Conservation (phyloP, 2,329 filamentous ascomycete genomes). For the Trichoderma pleuroti region DNA sequence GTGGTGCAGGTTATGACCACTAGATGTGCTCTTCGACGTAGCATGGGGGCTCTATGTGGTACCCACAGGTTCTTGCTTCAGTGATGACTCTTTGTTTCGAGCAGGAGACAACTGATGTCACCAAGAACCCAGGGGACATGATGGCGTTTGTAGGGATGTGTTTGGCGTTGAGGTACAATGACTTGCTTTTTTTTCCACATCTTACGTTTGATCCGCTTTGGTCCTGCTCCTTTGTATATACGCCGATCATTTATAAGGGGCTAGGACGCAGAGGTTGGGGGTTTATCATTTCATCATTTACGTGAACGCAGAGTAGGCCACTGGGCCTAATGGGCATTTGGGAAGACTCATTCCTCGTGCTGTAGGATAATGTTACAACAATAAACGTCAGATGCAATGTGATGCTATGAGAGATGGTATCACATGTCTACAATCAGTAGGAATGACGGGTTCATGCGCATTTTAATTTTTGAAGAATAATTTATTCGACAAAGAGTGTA, state of each 20-base stretch:
- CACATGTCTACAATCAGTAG: too few species aligned
- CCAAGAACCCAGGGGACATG: background rate
- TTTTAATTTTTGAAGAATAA: background rate
- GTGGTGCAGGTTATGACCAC: constrained; percentile 44
- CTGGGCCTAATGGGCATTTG: background rate
- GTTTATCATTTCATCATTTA: background rate
- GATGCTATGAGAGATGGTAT: too few species aligned
- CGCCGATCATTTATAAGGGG: constrained; percentile 7
- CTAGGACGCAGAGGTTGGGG: background rate
- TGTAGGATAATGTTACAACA: background rate
- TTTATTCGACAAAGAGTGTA: too few species aligned
- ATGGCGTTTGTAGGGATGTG: constrained; percentile 9
- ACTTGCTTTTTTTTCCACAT: background rate
- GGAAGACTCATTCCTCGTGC: background rate
- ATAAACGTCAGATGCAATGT: background rate
- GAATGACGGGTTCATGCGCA: too few species aligned
- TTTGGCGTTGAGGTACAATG: constrained; percentile 12
- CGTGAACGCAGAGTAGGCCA: background rate
- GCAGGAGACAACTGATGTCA: background rate
- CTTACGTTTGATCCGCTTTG: background rate
- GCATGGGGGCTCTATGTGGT: background rate
- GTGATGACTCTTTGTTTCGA: background rate
- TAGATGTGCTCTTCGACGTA: background rate
- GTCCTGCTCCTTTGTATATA: constrained; percentile 16
- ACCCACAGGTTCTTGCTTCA: background rate